phyloP scores from a whole-genome alignment of 2,329 filamentous ascomycete species.

The Polytolypa hystricis region DNA sequence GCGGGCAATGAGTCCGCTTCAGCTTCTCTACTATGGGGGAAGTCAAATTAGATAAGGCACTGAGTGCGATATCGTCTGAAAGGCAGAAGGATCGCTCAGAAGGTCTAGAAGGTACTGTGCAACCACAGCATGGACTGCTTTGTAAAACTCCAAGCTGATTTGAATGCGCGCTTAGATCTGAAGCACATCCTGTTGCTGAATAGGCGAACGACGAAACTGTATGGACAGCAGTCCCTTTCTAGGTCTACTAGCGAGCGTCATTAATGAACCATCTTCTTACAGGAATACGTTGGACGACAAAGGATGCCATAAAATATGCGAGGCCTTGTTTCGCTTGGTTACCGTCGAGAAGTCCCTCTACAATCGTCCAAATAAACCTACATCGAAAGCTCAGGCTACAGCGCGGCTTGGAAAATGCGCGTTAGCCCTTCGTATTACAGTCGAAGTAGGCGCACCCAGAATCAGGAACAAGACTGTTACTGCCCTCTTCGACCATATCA shows the following conservation, averaged over 20 bases:
- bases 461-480: conserved; percentile 69
- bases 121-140: neutral
- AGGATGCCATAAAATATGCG: conserved; percentile 69
- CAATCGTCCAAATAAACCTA: conserved; percentile 44
- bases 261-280: conserved; percentile 7
- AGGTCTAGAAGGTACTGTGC: conserved; percentile 36
- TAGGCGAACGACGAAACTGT: conserved; percentile 31
- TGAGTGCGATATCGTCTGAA: conserved; percentile 33
- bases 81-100: conserved; percentile 37
- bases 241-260: neutral
- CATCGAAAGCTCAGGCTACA: conserved; percentile 39
- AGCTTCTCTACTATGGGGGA: conserved; percentile 26
- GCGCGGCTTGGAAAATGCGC: conserved; percentile 58
- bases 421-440: conserved; percentile 57
- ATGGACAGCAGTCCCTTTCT: conserved; percentile 13
- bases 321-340: conserved; percentile 65
- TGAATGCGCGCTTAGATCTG: conserved; percentile 32
- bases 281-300: conserved; percentile 54
- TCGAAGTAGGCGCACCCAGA: conserved; percentile 56
- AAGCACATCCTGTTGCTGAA: conserved; percentile 46
- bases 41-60: conserved; percentile 30
- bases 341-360: conserved; percentile 57
- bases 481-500: conserved; percentile 70
- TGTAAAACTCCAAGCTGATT: no score
- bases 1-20: conserved; percentile 4